A percentile compares a stretch with the other conserved stretches of the same genome.
Evolutionary conservation across 78 protist genomes (phyloP).

Genomic region (Dictyostelium capitatum): DNA sequence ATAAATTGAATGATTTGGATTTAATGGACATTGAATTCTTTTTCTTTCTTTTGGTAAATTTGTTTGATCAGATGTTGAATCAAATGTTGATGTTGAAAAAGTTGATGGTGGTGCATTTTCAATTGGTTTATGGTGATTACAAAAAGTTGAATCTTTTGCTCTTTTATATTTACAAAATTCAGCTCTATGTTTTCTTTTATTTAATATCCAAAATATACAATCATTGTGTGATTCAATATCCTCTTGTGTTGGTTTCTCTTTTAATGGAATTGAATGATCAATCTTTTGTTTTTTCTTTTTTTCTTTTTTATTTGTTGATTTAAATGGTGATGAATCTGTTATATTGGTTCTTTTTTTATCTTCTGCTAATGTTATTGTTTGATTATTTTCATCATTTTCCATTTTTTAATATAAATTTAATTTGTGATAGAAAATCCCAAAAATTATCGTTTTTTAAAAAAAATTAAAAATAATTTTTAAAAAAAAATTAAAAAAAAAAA

Average conservation of each 20-base stretch:
- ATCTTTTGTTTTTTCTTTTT: slow-evolving; percentile 19
- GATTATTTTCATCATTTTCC: neutral
- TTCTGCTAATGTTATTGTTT: neutral
- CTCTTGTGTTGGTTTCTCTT: slow-evolving; percentile 49
- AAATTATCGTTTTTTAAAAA: neutral
- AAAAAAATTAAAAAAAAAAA: neutral
- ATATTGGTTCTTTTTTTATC: neutral
- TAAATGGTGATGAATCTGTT: neutral
- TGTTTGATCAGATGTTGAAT: neutral
- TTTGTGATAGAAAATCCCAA: no score
- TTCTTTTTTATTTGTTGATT: neutral
- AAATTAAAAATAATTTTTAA: neutral
- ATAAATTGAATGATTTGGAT: slow-evolving; percentile 49
- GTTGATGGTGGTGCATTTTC: neutral
- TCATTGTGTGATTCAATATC: slow-evolving; percentile 22
- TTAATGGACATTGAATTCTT: slow-evolving; percentile 39
- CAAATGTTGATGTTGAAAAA: neutral
- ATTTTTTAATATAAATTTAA: neutral
- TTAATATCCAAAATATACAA: slow-evolving; percentile 60
- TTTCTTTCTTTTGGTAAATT: slow-evolving; percentile 3
- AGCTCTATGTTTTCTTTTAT: slow-evolving; percentile 53
- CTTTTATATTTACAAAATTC: slow-evolving; percentile 54
- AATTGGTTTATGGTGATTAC: slow-evolving; percentile 53
- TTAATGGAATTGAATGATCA: slow-evolving; percentile 54
- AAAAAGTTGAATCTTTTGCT: slow-evolving; percentile 37